Conservation (phyloP, 805 yeast species). For the Zygoascus bituminiphila region DNA sequence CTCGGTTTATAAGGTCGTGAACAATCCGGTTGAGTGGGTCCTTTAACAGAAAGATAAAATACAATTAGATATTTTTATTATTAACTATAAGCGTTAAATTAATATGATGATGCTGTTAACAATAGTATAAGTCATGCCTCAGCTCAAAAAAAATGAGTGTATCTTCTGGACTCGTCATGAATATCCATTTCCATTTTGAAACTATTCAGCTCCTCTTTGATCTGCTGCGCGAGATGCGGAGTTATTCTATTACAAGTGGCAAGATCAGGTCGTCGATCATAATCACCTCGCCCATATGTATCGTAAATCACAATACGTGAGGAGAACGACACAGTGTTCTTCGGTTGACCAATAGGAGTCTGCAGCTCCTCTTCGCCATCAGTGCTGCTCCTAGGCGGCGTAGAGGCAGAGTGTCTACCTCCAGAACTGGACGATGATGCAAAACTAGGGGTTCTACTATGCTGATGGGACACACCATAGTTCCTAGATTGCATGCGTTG, state of each 20-base stretch:
- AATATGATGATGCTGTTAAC: not conserved
- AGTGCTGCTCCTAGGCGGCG: not conserved
- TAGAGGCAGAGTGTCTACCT: not conserved
- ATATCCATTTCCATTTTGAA: constrained; percentile 75
- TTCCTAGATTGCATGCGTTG: constrained; percentile 9
- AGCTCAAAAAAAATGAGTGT: constrained; percentile 73
- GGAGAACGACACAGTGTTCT: constrained; percentile 52
- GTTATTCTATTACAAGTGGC: constrained; percentile 91
- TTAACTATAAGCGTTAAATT: not conserved
- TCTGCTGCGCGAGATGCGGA: constrained; percentile 76
- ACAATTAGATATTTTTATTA: not conserved
- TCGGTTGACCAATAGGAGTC: not conserved
- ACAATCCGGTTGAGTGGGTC: not conserved
- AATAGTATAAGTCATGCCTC: not conserved
- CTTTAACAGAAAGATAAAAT: not conserved
- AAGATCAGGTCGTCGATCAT: constrained; percentile 86
- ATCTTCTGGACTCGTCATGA: constrained; percentile 68
- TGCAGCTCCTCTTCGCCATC: not conserved
- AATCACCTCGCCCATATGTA: constrained; percentile 73
- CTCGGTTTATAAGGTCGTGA: too few relatives aligned
- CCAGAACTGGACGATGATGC: constrained; percentile 5
- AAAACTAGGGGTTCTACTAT: constrained; percentile 11
- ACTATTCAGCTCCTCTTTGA: constrained; percentile 75
- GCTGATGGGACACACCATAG: not conserved
- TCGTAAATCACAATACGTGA: constrained; percentile 77